These are phyloP conservation scores for Tripterygium wilfordii DNA, from an alignment of 177 flowering plant genomes.

Conservation along the genomic window DNA sequence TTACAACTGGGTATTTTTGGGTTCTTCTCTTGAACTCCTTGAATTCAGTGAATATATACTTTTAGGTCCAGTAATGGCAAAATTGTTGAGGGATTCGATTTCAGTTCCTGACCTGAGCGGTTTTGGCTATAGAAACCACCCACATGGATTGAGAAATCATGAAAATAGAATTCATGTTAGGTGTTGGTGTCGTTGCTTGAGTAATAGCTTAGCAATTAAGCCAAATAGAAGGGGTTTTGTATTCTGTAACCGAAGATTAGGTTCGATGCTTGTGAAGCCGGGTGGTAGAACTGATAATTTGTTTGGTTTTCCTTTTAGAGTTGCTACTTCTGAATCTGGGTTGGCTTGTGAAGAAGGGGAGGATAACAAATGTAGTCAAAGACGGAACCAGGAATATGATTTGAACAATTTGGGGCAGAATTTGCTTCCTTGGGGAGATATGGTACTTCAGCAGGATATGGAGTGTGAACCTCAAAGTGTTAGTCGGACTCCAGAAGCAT, in stretches of 20 bases:
- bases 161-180: not conserved
- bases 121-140: too few relatives aligned
- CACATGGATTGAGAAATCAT: too few relatives aligned
- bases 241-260: too few relatives aligned
- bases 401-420: conserved; percentile 1
- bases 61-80: conserved; percentile 3
- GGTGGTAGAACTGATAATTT: conserved; percentile 5
- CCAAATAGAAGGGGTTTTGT: conserved; percentile 2
- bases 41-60: not conserved
- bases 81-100: conserved; percentile 7
- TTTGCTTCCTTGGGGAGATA: conserved; percentile 33
- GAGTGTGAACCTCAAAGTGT: conserved; percentile 6
- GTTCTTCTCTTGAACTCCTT: too few relatives aligned
- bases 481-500: conserved; percentile 4
- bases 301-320: conserved; percentile 1
- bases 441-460: conserved; percentile 7
- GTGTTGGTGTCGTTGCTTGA: too few relatives aligned
- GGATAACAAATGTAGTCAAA: not conserved
- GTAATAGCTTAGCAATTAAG: too few relatives aligned
- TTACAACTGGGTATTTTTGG: too few relatives aligned
- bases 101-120: conserved; percentile 6
- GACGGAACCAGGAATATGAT: conserved; percentile 12
- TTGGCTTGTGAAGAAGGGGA: conserved; percentile 16
- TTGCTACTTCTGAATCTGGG: conserved; percentile 18
- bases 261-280: too few relatives aligned